A percentile compares a stretch with the other conserved stretches of the same genome.
These are phyloP conservation scores for Citrus mangshanensis DNA, from an alignment of 345 rosid species.

Conservation along the genomic window DNA sequence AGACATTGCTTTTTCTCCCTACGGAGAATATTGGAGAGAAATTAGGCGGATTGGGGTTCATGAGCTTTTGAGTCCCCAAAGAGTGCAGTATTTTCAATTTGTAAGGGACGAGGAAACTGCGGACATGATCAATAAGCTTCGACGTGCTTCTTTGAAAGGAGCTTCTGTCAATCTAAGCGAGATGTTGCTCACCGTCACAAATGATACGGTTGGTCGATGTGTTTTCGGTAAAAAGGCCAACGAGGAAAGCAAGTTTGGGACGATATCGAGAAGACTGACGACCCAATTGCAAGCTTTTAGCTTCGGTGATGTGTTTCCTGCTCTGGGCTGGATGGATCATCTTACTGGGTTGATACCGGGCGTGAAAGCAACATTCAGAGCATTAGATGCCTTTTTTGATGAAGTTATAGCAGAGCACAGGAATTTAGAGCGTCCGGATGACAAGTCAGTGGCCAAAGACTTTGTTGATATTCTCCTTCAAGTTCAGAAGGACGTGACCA, in stretches of 20 bases:
- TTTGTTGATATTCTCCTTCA: too few species aligned
- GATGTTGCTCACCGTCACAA: not conserved
- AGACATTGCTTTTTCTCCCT: constrained; percentile 19
- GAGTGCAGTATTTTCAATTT: constrained; percentile 21
- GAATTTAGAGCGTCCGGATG: too few species aligned
- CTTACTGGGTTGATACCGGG: too few species aligned
- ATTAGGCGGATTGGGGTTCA: constrained; percentile 1
- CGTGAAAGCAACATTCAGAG: too few species aligned
- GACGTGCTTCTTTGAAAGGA: not conserved
- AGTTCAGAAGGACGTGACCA: too few species aligned
- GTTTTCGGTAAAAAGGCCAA: not conserved
- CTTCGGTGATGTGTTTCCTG: not conserved
- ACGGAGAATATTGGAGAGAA: constrained; percentile 31
- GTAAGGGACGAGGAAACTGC: constrained; percentile 29
- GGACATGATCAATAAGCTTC: constrained; percentile 4
- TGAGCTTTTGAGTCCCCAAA: constrained; percentile 19
- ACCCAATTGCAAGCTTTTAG: not conserved
- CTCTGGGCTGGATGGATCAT: not conserved
- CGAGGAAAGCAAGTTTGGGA: not conserved
- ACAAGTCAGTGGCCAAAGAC: too few species aligned
- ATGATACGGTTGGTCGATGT: not conserved
- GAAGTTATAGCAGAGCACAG: too few species aligned
- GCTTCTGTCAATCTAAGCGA: not conserved
- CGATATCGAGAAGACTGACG: not conserved
- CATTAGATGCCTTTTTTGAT: too few species aligned